Evolutionary conservation across 495 filamentous ascomycete genomes (phyloP), one percentile per base, ranked within the genome.

Genomic region (Tuber aestivum): DNA sequence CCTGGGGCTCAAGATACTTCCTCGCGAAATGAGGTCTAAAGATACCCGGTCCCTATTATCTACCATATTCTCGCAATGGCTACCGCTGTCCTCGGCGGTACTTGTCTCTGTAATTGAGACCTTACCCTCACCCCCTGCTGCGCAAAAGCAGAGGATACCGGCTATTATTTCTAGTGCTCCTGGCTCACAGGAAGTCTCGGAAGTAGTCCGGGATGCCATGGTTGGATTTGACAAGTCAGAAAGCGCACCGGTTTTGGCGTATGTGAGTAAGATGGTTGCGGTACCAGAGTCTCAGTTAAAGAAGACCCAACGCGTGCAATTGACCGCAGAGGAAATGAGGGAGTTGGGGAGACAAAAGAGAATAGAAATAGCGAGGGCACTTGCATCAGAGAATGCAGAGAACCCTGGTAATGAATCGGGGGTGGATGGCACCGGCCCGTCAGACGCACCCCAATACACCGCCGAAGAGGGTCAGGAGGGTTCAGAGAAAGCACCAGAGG

Each of bases 231-330:
- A 92, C 78, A 89, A 88, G 6, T 85, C 84, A 1, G 84, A 87
- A 14, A 87, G 89, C 0, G 91, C 91, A 70, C 95, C 95, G 3
- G 90, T 96, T 4, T 93, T 98, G 10, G 95, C 94, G 16, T 99
- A 96, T 79, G 93, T 99, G 65, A 97, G 94, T 84, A 99, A 99
- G 84, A 97, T 99, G 94, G 92, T 97, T 35, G 94, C 95, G 1
- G 89, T 98, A 27, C 94, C 93, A 2, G 93, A 94, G 80, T 97
- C 93, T 81, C 94, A 98, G 77, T 87, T 99, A 27, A 90, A 90
- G 2, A 87, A 93, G 72, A 93, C 94, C 76, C 95, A 90, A 82
- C 89, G 92, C 2, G 82, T 81, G 27, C 87, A 89, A 41, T 87
- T 99, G 80, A 95, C 89, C 72, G 90, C 92, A 0, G 96, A 95